phyloP scores from a whole-genome alignment of 2,329 filamentous ascomycete genomes.

The Trichoderma koningii region DNA sequence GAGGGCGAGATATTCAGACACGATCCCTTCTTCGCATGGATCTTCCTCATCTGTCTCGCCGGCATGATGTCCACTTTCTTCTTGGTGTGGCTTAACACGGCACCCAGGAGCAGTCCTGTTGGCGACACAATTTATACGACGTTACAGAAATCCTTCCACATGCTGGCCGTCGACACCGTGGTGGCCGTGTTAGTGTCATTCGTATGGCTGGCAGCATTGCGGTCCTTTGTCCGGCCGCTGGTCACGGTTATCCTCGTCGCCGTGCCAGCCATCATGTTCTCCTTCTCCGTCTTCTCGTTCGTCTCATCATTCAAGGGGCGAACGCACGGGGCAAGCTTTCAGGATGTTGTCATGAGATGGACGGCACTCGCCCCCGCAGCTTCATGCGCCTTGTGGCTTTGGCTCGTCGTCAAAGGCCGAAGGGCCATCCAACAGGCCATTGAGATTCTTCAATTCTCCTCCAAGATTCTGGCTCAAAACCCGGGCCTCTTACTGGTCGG shows the following conservation, averaged over 20 bases:
- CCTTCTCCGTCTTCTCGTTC: conserved; percentile 89
- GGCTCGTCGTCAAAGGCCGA: conserved; percentile 78
- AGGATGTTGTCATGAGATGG: conserved; percentile 89
- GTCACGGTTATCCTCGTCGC: conserved; percentile 79
- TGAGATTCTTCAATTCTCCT: conserved; percentile 88
- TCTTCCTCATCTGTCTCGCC: conserved; percentile 83
- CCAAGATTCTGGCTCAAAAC: conserved; percentile 82
- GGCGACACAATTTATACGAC: conserved; percentile 95
- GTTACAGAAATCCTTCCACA: conserved; percentile 80
- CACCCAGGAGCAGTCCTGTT: conserved; percentile 68
- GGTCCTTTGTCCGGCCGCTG: conserved; percentile 84
- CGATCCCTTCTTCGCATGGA: conserved; percentile 87
- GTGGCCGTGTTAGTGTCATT: conserved; percentile 87
- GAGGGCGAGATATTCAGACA: conserved; percentile 74
- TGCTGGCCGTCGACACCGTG: conserved; percentile 87
- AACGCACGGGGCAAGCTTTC: conserved; percentile 73
- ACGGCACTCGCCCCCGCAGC: conserved; percentile 74
- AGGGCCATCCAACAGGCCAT: conserved; percentile 80
- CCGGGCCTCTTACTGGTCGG: conserved; percentile 82
- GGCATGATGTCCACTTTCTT: conserved; percentile 86
- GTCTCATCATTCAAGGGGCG: conserved; percentile 82
- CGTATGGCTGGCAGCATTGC: conserved; percentile 84
- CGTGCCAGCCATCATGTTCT: conserved; percentile 82
- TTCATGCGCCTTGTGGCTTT: conserved; percentile 77
- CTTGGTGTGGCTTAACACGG: conserved; percentile 86